Base-by-base conservation (phyloP, 1,139 yeast genomes). In the Hyphopichia khmerensis region DNA sequence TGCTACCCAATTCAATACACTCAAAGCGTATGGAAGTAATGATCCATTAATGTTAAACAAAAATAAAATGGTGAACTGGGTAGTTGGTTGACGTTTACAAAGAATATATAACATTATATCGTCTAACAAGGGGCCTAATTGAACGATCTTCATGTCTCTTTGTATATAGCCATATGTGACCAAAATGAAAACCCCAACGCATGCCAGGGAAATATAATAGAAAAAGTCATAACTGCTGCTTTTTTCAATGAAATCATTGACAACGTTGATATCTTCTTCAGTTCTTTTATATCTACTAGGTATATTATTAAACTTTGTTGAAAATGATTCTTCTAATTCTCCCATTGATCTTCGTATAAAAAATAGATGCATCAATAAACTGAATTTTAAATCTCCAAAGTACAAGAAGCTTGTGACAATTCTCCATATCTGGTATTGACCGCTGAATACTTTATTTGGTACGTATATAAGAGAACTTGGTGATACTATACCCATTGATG, bases 381-480 rank as follows among this genome's bases (percentile, higher is more conserved):
- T 50, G 35, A 62, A 33, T 32, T 59, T 56, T 15, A 69, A 43
- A 13, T 60, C 64, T 2, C 65, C 71, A 41, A 62, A 59, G 43
- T 57, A 62, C 43, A 64, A 60, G 49, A 70, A 72, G 9, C 68
- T 51, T 2, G 75, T 65, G 5, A 69, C 18, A 5, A 69, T 43
- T 39, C 76, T 51, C 77, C 77, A 72, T 11, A 68, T 68, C 49
- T 72, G 67, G 13, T 44, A 41, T 5, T 27, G 24, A 3, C 27
- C 33, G 3, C 49, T 39, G 34, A 64, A 53, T 11, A 64, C 64
- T 40, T 50, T 51, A 36, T 59, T 63, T 9, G 69, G 62, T 2
- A 52, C 16, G 43, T 61, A 62, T 6, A 49, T 43, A 29, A 65
- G 47, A 15, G 40, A 38, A 7, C n/a, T 33, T 13, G 40, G 36